phyloP scores from a whole-genome alignment of 768 basidiomycete genomes.

The Serpula lacrymans region DNA sequence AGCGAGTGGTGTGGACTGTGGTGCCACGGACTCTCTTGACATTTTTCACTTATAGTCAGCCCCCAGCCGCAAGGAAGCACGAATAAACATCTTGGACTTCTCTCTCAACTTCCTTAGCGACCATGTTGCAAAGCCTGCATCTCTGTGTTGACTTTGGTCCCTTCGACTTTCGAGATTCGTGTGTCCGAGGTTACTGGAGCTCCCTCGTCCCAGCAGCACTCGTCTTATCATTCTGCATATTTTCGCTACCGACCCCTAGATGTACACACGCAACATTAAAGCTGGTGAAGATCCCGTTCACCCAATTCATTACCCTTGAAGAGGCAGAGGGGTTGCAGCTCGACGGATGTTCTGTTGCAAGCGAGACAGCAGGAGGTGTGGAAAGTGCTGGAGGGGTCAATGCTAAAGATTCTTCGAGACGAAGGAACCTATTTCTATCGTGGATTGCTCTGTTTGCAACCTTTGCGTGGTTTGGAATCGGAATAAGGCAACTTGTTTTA shows the following conservation, averaged over 20 bases:
- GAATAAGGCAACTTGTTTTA: slow-evolving; percentile 7
- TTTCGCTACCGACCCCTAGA: neutral
- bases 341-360: neutral
- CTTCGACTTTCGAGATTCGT: slow-evolving; percentile 37
- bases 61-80: too few relatives aligned
- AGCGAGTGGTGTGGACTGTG: too few relatives aligned
- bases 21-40: too few relatives aligned
- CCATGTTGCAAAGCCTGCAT: slow-evolving; percentile 1
- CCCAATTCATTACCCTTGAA: neutral
- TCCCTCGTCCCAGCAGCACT: slow-evolving; percentile 2
- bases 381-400: neutral
- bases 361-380: neutral
- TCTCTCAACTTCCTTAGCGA: too few relatives aligned
- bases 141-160: slow-evolving; percentile 1
- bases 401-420: neutral
- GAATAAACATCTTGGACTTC: too few relatives aligned
- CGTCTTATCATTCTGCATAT: neutral
- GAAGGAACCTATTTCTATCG: slow-evolving; percentile 9
- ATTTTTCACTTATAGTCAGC: too few relatives aligned
- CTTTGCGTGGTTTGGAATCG: slow-evolving; percentile 14
- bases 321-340: slow-evolving; percentile 7
- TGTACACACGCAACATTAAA: neutral
- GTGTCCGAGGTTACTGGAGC: slow-evolving; percentile 47
- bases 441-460: slow-evolving; percentile 12
- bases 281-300: neutral